Base-by-base conservation (phyloP, 345 rosid genomes). In the Psidium friedrichsthalianum region DNA sequence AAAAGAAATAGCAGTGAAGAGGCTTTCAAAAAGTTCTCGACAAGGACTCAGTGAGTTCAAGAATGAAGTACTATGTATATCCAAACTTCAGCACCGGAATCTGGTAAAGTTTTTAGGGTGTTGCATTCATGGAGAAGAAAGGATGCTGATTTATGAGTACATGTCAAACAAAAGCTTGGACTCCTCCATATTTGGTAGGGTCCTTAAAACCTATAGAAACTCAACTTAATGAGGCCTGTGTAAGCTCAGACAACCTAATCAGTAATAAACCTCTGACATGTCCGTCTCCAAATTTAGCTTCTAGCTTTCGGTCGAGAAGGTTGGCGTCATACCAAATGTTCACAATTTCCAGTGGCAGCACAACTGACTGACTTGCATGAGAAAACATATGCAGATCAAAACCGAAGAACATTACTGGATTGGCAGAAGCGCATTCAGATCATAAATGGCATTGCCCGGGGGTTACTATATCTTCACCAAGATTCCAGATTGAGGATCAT, bases 11-110 rank as follows among this genome's bases (percentile, higher is more conserved):
- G 90, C 91, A 4, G 89, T 89, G 59, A 90, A 90, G 86, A 89
- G 90, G 78, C 91, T 88, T 22, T 90, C 91, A 9, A 86, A 44
- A 86, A 51, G 83, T 13, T 90, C 88, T 24, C 80, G 87, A 56
- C 92, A 89, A 83, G 92, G 91, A 82, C 84, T 86, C 64, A 82
- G 82, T 36, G 90, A 91, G 86, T 91, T 91, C 87, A 89, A 87
- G 87, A 91, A 89, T 53, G 93, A 91, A 82, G 91, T 89, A 27
- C 52, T 86, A 5, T 86, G 86, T 36, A 88, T 90, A 44, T 84
- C 89, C 24, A 86, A 89, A 80, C 90, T 90, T 47, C 90, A 91
- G 54, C 93, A 91, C 54, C 87, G 93, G 82, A 91, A 91, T 85
- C 88, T 91, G 6, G 92, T 91, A 83, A 91, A 84, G 54, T 88